Base-by-base conservation (phyloP, 83 land plant species). In the Picea engelmannii region DNA sequence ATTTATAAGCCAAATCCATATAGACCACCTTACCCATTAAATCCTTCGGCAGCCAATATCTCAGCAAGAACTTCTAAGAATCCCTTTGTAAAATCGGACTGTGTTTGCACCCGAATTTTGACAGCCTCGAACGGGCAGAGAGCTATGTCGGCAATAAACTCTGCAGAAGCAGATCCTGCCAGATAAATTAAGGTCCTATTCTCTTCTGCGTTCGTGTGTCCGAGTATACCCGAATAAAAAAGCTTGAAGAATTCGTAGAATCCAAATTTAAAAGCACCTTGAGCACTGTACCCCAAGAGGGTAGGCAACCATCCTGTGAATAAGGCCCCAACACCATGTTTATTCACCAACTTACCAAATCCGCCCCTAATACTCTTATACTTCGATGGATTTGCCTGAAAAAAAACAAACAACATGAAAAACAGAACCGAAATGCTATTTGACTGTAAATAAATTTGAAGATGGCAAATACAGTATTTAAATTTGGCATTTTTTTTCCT, bases 41-140 rank as follows among this genome's bases (percentile, higher is more conserved):
- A 21, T 27, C 90, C 90, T 59, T 89, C 81, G 9, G 78, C 42
- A 25, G 84, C 82, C 13, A 84, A 55, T 55, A 89, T 35, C 84
- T 84, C 84, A 2, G 86, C 86, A 49, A 87, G 66, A 10, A 86
- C 90, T 69, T 89, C 84, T 0, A 64, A 4, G 31, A 87, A 52
- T 3, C 90, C 90, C 49, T 73, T 84, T 64, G 90, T 90, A 60
- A 87, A 83, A 2, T 86, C 84, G 0, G 90, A 86, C 77, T 89
- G 81, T 31, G 90, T 89, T 70, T 89, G 90, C 62, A 89, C 90
- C 15, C 84, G 27, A 42, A 89, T 83, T 80, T 89, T 89, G 31
- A 89, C 89, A 61, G 90, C 90, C 73, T 89, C 90, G 52, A 89
- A 87, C 0, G 90, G 90, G 71, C 90, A 89, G n/a, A 89, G 81